phyloP scores from a whole-genome alignment of 2,329 filamentous ascomycete genomes.

The Aspergillus glaucus region DNA sequence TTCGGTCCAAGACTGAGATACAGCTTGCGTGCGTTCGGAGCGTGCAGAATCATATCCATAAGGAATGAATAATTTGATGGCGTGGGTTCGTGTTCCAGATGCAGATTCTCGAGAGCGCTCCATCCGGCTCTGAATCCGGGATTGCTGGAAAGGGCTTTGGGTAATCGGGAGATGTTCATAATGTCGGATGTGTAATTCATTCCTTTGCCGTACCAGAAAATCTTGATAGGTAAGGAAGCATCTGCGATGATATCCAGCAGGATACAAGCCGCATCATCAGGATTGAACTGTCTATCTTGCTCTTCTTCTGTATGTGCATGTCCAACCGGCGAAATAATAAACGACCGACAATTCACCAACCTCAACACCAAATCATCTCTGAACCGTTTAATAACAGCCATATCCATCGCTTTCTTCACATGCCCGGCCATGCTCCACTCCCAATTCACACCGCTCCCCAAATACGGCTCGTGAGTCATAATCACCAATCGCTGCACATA shows the following conservation, averaged over 20 bases:
- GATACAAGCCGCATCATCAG: slow-evolving; percentile 6
- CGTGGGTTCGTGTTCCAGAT: slow-evolving; percentile 8
- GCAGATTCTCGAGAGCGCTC: slow-evolving; percentile 4
- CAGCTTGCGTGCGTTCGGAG: slow-evolving; percentile 4
- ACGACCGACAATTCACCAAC: slow-evolving; percentile 6
- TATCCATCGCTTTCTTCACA: slow-evolving; percentile 2
- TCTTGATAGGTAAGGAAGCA: slow-evolving; percentile 4
- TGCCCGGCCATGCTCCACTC: slow-evolving; percentile 6
- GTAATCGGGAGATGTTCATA: slow-evolving; percentile 6
- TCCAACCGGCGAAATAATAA: slow-evolving; percentile 6
- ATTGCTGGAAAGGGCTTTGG: slow-evolving; percentile 5
- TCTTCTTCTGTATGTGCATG: background rate
- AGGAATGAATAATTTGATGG: slow-evolving; percentile 8
- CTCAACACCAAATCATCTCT: slow-evolving; percentile 2
- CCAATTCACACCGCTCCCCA: slow-evolving; percentile 5
- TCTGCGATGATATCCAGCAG: slow-evolving; percentile 6
- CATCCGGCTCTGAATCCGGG: slow-evolving; percentile 4
- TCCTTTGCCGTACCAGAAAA: slow-evolving; percentile 9
- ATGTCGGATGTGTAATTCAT: slow-evolving; percentile 5
- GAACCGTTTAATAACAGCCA: slow-evolving; percentile 4
- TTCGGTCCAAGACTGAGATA: slow-evolving; percentile 5
- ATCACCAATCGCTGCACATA: slow-evolving; percentile 8
- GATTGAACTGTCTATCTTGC: slow-evolving; percentile 1
- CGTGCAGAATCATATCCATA: slow-evolving; percentile 4
- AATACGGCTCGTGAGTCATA: slow-evolving; percentile 6